phyloP scores from a whole-genome alignment of 805 yeast genomes.

The Lipomyces japonicus region DNA sequence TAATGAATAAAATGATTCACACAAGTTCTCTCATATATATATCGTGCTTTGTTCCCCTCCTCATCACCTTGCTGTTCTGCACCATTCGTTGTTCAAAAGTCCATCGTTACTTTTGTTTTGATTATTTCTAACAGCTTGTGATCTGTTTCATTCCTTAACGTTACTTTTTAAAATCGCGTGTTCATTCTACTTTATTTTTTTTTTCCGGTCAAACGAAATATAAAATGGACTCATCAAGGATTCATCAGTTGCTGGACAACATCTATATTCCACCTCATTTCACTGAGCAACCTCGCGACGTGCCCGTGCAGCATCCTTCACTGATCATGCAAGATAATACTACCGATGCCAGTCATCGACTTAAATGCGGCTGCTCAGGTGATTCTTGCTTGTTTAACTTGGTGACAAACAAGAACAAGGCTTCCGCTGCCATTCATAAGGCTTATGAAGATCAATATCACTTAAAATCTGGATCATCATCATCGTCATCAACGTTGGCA shows the following conservation, averaged over 20 bases:
- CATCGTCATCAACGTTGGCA: too few species aligned
- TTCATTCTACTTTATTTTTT: neutral
- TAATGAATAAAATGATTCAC: too few species aligned
- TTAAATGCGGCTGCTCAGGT: slow-evolving; percentile 43
- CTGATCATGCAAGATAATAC: slow-evolving; percentile 54
- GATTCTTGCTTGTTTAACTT: slow-evolving; percentile 41
- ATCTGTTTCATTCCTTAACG: too few species aligned
- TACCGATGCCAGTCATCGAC: slow-evolving; percentile 48
- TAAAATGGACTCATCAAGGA: slow-evolving; percentile 45
- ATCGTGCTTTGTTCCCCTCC: too few species aligned
- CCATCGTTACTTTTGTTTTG: too few species aligned
- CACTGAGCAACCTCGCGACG: slow-evolving; percentile 25
- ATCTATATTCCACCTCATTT: slow-evolving; percentile 47
- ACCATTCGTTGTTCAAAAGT: too few species aligned
- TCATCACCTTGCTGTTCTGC: too few species aligned
- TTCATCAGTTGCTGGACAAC: slow-evolving; percentile 42
- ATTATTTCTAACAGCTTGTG: too few species aligned
- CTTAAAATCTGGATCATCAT: too few species aligned
- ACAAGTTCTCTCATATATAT: too few species aligned
- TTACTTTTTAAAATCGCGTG: neutral
- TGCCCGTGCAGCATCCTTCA: slow-evolving; percentile 56
- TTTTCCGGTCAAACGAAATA: neutral
- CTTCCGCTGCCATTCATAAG: slow-evolving; percentile 13
- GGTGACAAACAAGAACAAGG: slow-evolving; percentile 29
- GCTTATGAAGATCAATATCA: slow-evolving; percentile 27